Percentiles rank a stretch among this genome's conserved stretches.
phyloP scores from a whole-genome alignment of 768 basidiomycete species.

The Phanerochaete carnosa region DNA sequence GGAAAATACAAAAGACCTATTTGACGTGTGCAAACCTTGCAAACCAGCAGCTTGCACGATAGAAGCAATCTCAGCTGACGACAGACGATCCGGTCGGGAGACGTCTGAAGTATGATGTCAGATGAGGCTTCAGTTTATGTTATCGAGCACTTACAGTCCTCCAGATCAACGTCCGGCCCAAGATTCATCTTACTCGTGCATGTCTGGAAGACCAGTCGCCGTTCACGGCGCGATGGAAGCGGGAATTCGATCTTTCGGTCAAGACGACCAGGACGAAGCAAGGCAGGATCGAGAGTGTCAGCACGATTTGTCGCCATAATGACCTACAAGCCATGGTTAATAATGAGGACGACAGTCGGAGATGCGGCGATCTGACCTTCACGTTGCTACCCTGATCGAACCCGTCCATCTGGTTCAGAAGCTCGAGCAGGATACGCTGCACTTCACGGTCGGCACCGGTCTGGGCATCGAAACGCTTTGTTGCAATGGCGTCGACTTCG shows the following conservation, averaged over 20 bases:
- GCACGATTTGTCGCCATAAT: conserved; percentile 99
- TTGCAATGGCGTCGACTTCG: conserved; percentile 97
- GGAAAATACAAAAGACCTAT: background rate
- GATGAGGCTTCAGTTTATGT: background rate
- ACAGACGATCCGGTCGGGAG: conserved; percentile 92
- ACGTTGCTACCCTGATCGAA: conserved; percentile 99
- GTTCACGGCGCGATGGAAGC: conserved; percentile 88
- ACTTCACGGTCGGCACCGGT: conserved; percentile 99
- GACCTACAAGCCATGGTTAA: conserved; percentile 50
- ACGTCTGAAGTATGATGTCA: conserved; percentile 57
- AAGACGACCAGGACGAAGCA: conserved; percentile 94
- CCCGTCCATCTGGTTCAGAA: conserved; percentile 99
- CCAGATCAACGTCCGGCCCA: conserved; percentile 94
- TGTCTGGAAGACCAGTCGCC: conserved; percentile 97
- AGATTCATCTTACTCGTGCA: conserved; percentile 97
- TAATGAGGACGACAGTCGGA: background rate
- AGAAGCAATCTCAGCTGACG: conserved; percentile 92
- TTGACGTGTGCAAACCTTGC: conserved; percentile 58
- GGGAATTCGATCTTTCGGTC: conserved; percentile 99
- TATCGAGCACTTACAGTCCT: conserved; percentile 74
- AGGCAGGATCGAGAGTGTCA: conserved; percentile 95
- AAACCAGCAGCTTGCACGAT: conserved; percentile 97
- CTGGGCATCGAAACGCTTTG: conserved; percentile 99
- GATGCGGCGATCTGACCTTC: conserved; percentile 55
- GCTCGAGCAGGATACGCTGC: conserved; percentile 94